These are phyloP conservation scores for Paramyrothecium roridum DNA, from an alignment of 2,329 filamentous ascomycete species.

Conservation along the genomic window DNA sequence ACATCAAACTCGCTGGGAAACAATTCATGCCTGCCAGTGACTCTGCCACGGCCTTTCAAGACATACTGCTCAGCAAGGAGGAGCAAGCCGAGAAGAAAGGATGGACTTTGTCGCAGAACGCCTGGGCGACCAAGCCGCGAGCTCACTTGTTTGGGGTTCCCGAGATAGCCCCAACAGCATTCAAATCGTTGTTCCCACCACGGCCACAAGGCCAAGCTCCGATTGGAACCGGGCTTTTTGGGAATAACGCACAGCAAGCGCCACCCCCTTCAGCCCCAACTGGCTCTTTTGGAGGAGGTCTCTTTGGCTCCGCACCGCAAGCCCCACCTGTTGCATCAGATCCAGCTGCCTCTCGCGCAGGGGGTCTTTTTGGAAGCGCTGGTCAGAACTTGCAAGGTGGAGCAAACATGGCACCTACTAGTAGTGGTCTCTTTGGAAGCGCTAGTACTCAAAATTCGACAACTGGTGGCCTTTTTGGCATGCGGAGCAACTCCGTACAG, in stretches of 20 bases:
- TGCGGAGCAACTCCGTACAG: no score
- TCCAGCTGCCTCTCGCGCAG: no score
- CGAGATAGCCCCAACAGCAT: not conserved
- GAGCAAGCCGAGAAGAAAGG: conserved; percentile 7
- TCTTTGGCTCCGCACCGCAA: not conserved
- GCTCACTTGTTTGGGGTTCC: not conserved
- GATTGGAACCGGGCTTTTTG: no score
- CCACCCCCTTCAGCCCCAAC: not conserved
- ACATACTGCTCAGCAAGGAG: not conserved
- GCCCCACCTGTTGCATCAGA: no score
- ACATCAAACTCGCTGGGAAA: not conserved
- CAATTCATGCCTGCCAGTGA: not conserved
- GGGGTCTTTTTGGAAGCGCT: not conserved
- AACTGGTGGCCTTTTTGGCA: not conserved
- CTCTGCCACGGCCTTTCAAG: not conserved
- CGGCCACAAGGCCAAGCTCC: not conserved
- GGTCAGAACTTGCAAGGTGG: not conserved
- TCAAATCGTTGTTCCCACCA: no score
- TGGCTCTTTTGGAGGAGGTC: not conserved
- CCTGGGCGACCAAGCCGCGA: not conserved
- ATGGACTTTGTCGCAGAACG: not conserved
- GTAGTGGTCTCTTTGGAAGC: no score
- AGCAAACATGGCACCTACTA: no score
- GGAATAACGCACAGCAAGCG: not conserved
- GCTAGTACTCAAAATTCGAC: not conserved